Conservation (phyloP, 2,329 filamentous ascomycete species). For the Hypoxylon rubiginosum region DNA sequence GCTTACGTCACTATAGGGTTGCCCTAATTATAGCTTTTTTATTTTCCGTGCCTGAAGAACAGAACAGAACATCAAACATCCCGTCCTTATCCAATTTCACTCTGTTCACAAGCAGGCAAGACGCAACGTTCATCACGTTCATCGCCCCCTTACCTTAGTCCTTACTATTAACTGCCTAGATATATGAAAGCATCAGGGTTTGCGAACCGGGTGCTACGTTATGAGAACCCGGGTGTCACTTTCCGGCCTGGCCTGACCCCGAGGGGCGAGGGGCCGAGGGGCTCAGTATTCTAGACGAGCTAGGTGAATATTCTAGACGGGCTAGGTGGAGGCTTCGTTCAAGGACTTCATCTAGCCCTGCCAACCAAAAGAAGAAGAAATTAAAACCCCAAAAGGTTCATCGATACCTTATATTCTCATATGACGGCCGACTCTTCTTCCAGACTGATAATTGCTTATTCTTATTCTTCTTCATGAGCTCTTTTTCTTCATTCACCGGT, state of each 20-base stretch:
- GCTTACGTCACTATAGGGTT: background rate
- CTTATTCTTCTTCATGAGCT: background rate
- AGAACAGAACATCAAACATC: background rate
- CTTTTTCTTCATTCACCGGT: background rate
- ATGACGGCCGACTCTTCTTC: background rate
- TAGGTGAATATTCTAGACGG: no score
- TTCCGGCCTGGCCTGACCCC: slow-evolving; percentile 33
- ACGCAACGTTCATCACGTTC: background rate
- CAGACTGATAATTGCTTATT: background rate
- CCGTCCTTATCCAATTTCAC: background rate
- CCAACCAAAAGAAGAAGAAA: background rate
- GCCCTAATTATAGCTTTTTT: background rate
- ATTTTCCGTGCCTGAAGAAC: background rate
- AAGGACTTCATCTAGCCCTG: background rate
- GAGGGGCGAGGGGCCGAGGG: slow-evolving; percentile 23
- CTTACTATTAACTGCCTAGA: background rate
- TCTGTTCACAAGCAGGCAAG: background rate
- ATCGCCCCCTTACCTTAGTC: background rate
- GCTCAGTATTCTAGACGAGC: slow-evolving; percentile 4
- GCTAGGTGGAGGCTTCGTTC: background rate
- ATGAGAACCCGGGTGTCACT: slow-evolving; percentile 29
- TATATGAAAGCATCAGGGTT: slow-evolving; percentile 4
- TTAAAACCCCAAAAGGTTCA: no score
- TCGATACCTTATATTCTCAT: slow-evolving; percentile 1
- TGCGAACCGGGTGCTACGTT: slow-evolving; percentile 34